phyloP scores from a whole-genome alignment of 176 grass and related monocot genomes.

The Aegilops tauschii region DNA sequence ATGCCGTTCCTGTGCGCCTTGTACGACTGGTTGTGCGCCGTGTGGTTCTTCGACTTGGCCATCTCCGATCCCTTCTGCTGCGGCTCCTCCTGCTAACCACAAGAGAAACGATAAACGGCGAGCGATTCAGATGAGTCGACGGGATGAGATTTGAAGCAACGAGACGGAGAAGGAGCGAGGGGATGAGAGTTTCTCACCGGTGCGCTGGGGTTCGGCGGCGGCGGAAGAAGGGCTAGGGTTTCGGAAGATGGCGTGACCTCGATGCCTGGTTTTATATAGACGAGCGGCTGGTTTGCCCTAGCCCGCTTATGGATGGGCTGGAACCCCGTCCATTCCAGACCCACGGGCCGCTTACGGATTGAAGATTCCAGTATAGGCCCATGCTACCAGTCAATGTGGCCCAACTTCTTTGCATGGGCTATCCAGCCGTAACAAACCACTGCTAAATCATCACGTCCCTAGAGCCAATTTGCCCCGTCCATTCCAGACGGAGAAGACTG shows the following conservation, averaged over 20 bases:
- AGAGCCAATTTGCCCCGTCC: no score
- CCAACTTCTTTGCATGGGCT: neutral
- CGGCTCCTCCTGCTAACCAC: constrained; percentile 8
- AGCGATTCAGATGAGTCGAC: neutral
- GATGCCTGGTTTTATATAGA: constrained; percentile 20
- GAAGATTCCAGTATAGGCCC: no score
- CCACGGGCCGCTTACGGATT: neutral
- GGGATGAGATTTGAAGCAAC: neutral
- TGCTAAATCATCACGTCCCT: no score
- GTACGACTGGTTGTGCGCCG: constrained; percentile 84
- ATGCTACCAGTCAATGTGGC: neutral
- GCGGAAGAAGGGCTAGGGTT: constrained; percentile 44
- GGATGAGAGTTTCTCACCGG: constrained; percentile 8
- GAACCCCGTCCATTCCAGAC: neutral
- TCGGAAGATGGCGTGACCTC: neutral
- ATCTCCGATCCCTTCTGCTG: constrained; percentile 39
- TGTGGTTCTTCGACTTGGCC: constrained; percentile 98
- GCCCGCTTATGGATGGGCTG: neutral
- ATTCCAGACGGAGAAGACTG: no score
- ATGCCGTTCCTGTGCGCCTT: constrained; percentile 91
- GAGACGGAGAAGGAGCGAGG: no score
- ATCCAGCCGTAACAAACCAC: no score
- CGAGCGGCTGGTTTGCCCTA: neutral
- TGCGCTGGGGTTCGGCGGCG: constrained; percentile 30
- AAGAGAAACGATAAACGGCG: neutral